phyloP scores from a whole-genome alignment of 2,329 filamentous ascomycete species.

The Xylaria sp. region DNA sequence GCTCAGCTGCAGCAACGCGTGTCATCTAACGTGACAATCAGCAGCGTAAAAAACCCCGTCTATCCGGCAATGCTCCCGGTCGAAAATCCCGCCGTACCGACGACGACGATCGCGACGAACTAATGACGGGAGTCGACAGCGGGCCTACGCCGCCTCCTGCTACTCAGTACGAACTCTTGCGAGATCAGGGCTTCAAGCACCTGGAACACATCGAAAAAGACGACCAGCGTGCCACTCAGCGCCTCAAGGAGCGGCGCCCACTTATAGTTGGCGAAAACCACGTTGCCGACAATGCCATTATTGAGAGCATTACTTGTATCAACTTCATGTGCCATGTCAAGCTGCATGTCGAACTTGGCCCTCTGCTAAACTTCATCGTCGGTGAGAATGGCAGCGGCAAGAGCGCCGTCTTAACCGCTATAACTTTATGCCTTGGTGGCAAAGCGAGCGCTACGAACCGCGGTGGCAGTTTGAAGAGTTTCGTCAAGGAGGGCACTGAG shows the following conservation, averaged over 20 bases:
- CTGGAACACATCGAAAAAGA: constrained; percentile 52
- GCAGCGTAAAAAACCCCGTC: constrained; percentile 38
- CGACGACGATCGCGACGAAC: constrained; percentile 27
- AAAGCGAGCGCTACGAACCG: constrained; percentile 92
- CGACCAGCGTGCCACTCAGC: constrained; percentile 60
- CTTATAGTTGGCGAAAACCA: constrained; percentile 59
- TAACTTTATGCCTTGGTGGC: constrained; percentile 90
- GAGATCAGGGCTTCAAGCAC: constrained; percentile 55
- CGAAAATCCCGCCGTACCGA: constrained; percentile 24
- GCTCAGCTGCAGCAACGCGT: background rate
- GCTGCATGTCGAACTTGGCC: constrained; percentile 78
- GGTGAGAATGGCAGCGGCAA: constrained; percentile 98
- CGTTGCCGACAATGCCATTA: constrained; percentile 76
- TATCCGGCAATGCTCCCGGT: constrained; percentile 26
- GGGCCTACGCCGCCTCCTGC: constrained; percentile 38
- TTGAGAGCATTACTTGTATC: constrained; percentile 77
- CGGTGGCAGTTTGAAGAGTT: constrained; percentile 78
- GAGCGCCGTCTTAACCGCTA: constrained; percentile 87
- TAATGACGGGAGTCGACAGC: constrained; percentile 25
- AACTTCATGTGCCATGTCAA: constrained; percentile 97
- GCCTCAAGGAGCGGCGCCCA: constrained; percentile 48
- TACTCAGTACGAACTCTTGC: constrained; percentile 58
- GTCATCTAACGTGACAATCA: constrained; percentile 14
- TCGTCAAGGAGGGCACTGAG: constrained; percentile 85
- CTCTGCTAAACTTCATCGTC: constrained; percentile 95